A percentile compares a stretch with the other conserved stretches of the same genome.
phyloP scores from a whole-genome alignment of 176 grass and related monocot genomes.

The Carex myosuroides region DNA sequence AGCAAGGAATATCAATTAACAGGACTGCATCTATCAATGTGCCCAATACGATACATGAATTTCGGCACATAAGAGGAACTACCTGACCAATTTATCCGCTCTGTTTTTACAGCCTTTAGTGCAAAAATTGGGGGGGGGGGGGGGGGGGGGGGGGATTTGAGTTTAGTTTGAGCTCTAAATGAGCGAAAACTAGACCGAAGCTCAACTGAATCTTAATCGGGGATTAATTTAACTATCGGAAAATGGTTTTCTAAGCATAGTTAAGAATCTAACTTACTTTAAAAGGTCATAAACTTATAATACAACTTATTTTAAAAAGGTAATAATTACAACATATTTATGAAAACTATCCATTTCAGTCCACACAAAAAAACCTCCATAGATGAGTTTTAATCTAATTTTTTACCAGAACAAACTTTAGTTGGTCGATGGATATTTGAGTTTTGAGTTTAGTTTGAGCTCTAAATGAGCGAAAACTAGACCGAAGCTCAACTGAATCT shows the following conservation, averaged over 20 bases:
- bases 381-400: neutral
- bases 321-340: neutral
- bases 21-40: neutral
- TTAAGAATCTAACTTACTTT: too few relatives aligned
- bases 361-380: neutral
- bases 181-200: neutral
- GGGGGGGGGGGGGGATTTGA: too few relatives aligned
- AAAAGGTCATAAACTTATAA: neutral
- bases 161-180: neutral
- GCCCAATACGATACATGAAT: neutral
- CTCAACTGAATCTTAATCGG: neutral
- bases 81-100: neutral
- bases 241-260: too few relatives aligned
- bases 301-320: neutral
- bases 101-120: neutral
- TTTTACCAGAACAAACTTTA: neutral
- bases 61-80: neutral
- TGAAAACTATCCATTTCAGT: neutral
- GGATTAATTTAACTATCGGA: neutral
- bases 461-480: neutral
- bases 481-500: neutral
- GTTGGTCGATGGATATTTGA: neutral
- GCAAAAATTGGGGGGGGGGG: neutral
- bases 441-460: too few relatives aligned
- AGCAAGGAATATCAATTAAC: neutral